Conservation (phyloP, 1,284 basidiomycete genomes). For the Takashimella tepidaria region DNA sequence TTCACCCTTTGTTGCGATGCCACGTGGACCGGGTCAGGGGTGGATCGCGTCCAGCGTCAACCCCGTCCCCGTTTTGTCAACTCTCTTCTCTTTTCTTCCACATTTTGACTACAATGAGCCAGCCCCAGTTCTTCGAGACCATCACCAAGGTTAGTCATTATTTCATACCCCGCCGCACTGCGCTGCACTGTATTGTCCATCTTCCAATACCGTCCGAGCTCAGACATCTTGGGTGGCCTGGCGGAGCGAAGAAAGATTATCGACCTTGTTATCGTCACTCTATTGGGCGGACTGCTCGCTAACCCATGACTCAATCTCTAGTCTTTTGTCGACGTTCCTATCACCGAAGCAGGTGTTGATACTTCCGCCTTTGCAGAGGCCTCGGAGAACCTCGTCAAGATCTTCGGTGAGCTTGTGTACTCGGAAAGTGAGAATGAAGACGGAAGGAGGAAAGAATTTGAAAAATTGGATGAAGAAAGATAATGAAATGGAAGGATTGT, state of each 20-base stretch:
- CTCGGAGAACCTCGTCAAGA: conserved; percentile 76
- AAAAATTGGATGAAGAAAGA: too few species aligned
- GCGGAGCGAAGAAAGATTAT: not conserved
- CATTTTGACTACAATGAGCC: conserved; percentile 54
- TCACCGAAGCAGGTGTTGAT: conserved; percentile 82
- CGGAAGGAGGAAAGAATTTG: too few species aligned
- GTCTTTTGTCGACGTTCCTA: conserved; percentile 86
- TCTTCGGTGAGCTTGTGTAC: conserved; percentile 72
- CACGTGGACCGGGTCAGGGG: not conserved
- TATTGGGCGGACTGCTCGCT: too few species aligned
- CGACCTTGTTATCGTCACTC: too few species aligned
- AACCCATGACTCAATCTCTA: conserved; percentile 36
- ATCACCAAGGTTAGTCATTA: conserved; percentile 61
- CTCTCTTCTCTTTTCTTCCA: not conserved
- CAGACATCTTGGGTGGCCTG: not conserved
- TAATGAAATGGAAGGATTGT: too few species aligned
- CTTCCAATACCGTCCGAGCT: not conserved
- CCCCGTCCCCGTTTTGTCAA: not conserved
- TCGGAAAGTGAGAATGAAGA: too few species aligned
- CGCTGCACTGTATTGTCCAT: not conserved
- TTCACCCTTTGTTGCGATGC: not conserved
- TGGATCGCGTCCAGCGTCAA: not conserved
- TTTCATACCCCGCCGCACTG: conserved; percentile 1
- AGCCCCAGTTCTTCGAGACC: conserved; percentile 71
- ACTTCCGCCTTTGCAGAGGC: conserved; percentile 86